A percentile compares a stretch with the other conserved stretches of the same genome.
Evolutionary conservation across 805 yeast species (phyloP).

Genomic region (Starmerella sirachaensis): DNA sequence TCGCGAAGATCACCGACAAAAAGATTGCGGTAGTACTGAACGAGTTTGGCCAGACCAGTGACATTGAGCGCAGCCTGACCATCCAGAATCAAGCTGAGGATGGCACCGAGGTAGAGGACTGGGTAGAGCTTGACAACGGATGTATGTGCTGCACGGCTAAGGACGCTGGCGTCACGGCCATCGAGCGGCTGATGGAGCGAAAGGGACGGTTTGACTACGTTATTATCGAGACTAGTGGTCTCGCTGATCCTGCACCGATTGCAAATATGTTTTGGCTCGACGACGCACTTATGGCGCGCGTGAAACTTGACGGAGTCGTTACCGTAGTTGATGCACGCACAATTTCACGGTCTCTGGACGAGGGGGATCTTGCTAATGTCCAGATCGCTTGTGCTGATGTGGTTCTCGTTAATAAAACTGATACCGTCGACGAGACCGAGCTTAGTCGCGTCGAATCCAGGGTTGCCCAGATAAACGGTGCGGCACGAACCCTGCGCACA

Average conservation of each 20-base stretch:
- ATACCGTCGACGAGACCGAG: constrained; percentile 31
- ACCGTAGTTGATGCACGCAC: constrained; percentile 67
- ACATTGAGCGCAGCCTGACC: constrained; percentile 76
- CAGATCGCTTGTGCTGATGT: constrained; percentile 88
- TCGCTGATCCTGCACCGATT: constrained; percentile 96
- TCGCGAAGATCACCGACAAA: constrained; percentile 49
- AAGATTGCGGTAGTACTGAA: constrained; percentile 81
- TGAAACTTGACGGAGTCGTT: constrained; percentile 82
- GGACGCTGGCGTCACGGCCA: constrained; percentile 89
- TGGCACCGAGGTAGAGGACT: constrained; percentile 61
- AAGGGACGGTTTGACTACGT: constrained; percentile 75
- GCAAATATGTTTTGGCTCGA: constrained; percentile 98
- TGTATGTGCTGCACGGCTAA: constrained; percentile 94
- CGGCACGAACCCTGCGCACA: constrained; percentile 57
- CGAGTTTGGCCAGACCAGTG: constrained; percentile 79
- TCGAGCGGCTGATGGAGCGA: constrained; percentile 60
- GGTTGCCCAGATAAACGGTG: constrained; percentile 46
- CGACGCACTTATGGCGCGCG: constrained; percentile 70
- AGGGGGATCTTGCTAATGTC: constrained; percentile 61
- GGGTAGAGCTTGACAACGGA: constrained; percentile 95
- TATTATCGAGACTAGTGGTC: constrained; percentile 86
- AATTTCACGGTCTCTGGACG: constrained; percentile 54
- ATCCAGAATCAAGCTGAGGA: constrained; percentile 31
- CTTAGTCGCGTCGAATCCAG: constrained; percentile 30
- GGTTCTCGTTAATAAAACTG: constrained; percentile 68